Evolutionary conservation across 345 rosid species (phyloP).

Genomic region (Citrus unshiu): DNA sequence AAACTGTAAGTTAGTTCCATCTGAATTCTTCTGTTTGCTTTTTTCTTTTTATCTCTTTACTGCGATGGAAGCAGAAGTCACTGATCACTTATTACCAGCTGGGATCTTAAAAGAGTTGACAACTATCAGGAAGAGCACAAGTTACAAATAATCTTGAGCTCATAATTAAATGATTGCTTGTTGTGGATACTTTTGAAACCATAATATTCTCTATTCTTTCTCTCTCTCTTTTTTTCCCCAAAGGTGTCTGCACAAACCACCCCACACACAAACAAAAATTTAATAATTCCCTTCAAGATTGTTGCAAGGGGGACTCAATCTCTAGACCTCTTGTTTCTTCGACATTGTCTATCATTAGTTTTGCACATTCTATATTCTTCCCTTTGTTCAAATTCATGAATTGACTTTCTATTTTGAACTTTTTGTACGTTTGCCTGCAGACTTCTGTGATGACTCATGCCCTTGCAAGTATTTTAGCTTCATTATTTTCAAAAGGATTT

Average conservation of each 20-base stretch:
- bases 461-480: constrained; percentile 69
- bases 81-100: not conserved
- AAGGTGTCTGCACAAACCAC: not conserved
- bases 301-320: not conserved
- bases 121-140: not conserved
- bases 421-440: constrained; percentile 36
- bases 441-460: constrained; percentile 64
- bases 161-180: not conserved
- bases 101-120: not conserved
- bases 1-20: constrained; percentile 45
- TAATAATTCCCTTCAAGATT: not conserved
- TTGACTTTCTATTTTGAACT: constrained; percentile 2
- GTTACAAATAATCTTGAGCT: not conserved
- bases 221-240: not conserved
- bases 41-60: not conserved
- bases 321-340: not conserved
- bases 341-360: not conserved
- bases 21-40: not conserved
- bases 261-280: not conserved
- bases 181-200: not conserved
- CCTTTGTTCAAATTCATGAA: not conserved
- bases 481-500: constrained; percentile 74
- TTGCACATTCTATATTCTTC: not conserved
- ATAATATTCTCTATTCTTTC: not conserved
- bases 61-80: not conserved